Evolutionary conservation across 345 rosid species (phyloP).

Genomic region (Excoecaria agallocha): DNA sequence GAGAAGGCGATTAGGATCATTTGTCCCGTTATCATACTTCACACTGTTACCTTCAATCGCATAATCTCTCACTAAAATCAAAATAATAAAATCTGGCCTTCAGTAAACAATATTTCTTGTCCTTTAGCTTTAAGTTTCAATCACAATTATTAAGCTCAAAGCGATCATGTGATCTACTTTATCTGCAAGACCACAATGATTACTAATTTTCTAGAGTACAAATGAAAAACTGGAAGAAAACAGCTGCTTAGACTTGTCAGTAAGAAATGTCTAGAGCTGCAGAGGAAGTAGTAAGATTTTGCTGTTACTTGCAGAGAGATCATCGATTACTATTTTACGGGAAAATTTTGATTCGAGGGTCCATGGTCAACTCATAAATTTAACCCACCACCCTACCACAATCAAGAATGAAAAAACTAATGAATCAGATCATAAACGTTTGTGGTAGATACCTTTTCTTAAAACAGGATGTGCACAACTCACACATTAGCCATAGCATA

Average conservation of each 20-base stretch:
- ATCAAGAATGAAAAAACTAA: neutral
- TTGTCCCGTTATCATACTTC: neutral
- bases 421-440: neutral
- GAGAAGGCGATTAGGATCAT: neutral
- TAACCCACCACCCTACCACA: neutral
- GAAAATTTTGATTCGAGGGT: neutral
- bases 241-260: neutral
- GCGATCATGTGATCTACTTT: neutral
- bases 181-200: neutral
- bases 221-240: neutral
- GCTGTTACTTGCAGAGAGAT: neutral
- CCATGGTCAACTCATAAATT: neutral
- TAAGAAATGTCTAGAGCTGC: neutral
- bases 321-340: neutral
- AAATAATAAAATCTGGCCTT: neutral
- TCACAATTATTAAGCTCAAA: neutral
- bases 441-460: neutral
- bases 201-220: constrained; percentile 1
- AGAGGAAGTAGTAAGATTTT: constrained; percentile 1
- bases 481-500: no score
- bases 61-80: neutral
- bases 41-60: neutral
- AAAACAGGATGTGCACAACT: no score
- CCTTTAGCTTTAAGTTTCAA: neutral
- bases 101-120: neutral